Evolutionary conservation across 1,139 yeast species (phyloP).

Genomic region (Pneumocystis oryctolagi): DNA sequence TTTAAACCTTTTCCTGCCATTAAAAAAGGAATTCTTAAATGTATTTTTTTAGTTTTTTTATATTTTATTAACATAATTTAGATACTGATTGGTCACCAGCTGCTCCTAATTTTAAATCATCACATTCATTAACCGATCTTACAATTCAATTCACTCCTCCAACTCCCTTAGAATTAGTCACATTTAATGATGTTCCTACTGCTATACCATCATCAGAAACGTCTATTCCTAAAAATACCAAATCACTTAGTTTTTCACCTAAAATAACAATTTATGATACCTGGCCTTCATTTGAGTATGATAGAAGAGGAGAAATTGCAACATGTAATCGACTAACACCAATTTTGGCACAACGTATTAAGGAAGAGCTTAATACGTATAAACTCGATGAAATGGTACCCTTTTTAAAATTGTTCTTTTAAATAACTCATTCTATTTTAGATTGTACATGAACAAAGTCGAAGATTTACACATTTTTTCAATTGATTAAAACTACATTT

Average conservation of each 20-base stretch:
- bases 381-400: constrained; percentile 63
- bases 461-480: neutral
- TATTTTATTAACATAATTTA: neutral
- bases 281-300: constrained; percentile 70
- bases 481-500: neutral
- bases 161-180: constrained; percentile 1
- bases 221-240: neutral
- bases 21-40: neutral
- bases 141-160: constrained; percentile 1
- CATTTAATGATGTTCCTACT: neutral
- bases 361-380: constrained; percentile 66
- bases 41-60: neutral
- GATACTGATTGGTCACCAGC: constrained; percentile 5
- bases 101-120: constrained; percentile 1
- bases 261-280: constrained; percentile 78
- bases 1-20: neutral
- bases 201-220: neutral
- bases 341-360: constrained; percentile 68
- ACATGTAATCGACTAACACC: constrained; percentile 91
- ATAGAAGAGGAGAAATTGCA: constrained; percentile 83
- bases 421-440: constrained; percentile 71
- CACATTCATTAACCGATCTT: constrained; percentile 1
- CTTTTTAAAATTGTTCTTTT: constrained; percentile 51
- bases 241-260: constrained; percentile 52
- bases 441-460: neutral